Evolutionary conservation across 2,329 filamentous ascomycete species (phyloP).

Genomic region (Aspergillus ustus): DNA sequence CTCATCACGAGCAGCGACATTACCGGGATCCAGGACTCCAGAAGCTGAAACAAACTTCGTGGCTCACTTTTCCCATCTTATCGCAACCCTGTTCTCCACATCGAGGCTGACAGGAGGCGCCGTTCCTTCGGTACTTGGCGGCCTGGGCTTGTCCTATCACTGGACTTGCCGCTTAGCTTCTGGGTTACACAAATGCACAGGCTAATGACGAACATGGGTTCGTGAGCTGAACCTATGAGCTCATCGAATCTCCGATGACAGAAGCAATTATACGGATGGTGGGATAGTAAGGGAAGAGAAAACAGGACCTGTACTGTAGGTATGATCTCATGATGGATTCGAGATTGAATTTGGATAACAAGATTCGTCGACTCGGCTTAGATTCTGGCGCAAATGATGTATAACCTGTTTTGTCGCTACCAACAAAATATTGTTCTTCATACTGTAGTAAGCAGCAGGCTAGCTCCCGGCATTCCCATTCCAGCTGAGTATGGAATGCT

Average conservation of each 20-base stretch:
- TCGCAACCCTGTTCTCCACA: neutral
- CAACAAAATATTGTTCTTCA: neutral
- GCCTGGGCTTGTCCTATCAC: neutral
- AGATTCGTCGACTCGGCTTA: neutral
- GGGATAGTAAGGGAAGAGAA: neutral
- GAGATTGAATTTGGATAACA: neutral
- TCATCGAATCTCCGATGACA: neutral
- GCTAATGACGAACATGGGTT: neutral
- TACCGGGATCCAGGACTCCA: neutral
- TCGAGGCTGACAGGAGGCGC: neutral
- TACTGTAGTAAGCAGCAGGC: neutral
- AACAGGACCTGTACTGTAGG: neutral
- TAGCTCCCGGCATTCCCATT: neutral
- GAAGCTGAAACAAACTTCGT: neutral
- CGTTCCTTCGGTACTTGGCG: slow-evolving; percentile 10
- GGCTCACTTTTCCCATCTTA: neutral
- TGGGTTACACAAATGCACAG: neutral
- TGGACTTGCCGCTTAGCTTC: neutral
- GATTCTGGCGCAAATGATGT: neutral
- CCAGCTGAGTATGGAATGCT: neutral
- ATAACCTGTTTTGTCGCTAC: neutral
- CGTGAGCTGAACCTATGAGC: neutral
- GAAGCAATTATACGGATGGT: neutral
- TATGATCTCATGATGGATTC: neutral
- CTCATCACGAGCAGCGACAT: neutral